These are phyloP conservation scores for Wilcoxina mikolae DNA, from an alignment of 495 filamentous ascomycete species.

Conservation along the genomic window DNA sequence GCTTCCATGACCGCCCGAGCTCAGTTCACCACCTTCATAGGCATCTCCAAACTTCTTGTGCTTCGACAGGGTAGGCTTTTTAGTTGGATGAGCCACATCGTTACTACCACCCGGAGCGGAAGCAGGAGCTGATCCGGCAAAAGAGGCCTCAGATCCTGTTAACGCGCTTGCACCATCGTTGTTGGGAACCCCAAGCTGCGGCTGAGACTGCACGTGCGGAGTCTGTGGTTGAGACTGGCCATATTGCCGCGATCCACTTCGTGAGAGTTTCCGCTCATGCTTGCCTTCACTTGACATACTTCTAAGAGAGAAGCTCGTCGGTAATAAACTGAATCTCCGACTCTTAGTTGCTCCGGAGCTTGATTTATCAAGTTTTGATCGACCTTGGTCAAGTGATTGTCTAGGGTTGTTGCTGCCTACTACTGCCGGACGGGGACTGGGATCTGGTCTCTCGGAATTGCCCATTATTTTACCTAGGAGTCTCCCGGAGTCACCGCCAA, in stretches of 20 bases:
- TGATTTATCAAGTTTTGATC: slow-evolving; percentile 18
- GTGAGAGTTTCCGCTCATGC: slow-evolving; percentile 14
- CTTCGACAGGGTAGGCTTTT: slow-evolving; percentile 45
- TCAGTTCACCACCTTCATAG: slow-evolving; percentile 55
- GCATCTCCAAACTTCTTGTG: slow-evolving; percentile 75
- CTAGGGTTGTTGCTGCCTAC: slow-evolving; percentile 32
- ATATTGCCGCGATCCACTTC: neutral
- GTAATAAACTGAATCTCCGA: slow-evolving; percentile 68
- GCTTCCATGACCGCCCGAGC: slow-evolving; percentile 50
- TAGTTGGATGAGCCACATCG: slow-evolving; percentile 30
- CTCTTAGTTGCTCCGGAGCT: slow-evolving; percentile 12
- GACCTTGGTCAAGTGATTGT: slow-evolving; percentile 22
- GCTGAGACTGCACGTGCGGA: slow-evolving; percentile 13
- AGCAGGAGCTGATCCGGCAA: slow-evolving; percentile 32
- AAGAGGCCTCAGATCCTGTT: slow-evolving; percentile 21
- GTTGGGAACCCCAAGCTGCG: slow-evolving; percentile 17
- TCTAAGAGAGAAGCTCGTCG: slow-evolving; percentile 50
- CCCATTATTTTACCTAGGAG: slow-evolving; percentile 61
- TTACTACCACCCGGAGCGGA: slow-evolving; percentile 36
- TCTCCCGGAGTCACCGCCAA: slow-evolving; percentile 64
- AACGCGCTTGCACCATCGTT: slow-evolving; percentile 14
- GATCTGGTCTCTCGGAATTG: slow-evolving; percentile 36
- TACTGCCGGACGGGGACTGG: slow-evolving; percentile 54
- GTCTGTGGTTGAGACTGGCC: neutral
- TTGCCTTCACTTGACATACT: slow-evolving; percentile 15